Evolutionary conservation across 768 basidiomycete species (phyloP), one percentile per base, ranked within the genome.

Genomic region (Hericium coralloides): DNA sequence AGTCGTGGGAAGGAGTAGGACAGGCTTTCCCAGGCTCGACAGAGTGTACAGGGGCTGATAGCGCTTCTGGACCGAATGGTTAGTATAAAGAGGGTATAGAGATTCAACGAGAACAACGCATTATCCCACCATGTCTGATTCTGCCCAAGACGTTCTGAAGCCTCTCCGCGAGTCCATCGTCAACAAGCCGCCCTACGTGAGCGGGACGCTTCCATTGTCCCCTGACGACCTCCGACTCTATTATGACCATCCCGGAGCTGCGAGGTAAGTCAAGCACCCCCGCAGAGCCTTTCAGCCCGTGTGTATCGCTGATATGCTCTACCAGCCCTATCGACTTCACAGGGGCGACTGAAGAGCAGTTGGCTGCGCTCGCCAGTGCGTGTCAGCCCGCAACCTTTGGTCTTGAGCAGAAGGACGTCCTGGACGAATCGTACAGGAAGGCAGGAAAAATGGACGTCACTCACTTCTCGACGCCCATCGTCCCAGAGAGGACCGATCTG

Each of bases 381-480:
- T 77, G 76, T 58, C 59, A 72, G 9, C 73, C 70, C 0, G 76
- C 76, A 4, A 68, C 73, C 1, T 79, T 76, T 53, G 76, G 79
- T 4, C 39, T 56, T 0, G 61, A 68, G 23, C 53, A 70, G 12
- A 52, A 74, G 43, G 68, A 75, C 39, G 71, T 76, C 0, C 61
- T 72, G 2, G 77, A 79, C 59, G 73, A 76, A 52, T 63, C 69
- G 7, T 79, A 79, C 59, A 68, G 79, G 15, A 77, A 76, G 60
- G 75, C 73, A 0, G 69, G 74, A 3, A 79, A 79, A 64, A 60
- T 80, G 61, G 74, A 76, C 48, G 48, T 55, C 0, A 39, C 58
- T 1, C 55, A 69, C 12, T 80, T 80, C 58, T 48, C 71, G 0
- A 65, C 67, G 2, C 68, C 64, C 3, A 67, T 78, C 53, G 68